A percentile compares a stretch with the other conserved stretches of the same genome.
These are phyloP conservation scores for Nemania diffusa DNA, from an alignment of 2,329 filamentous ascomycete genomes.

Conservation along the genomic window DNA sequence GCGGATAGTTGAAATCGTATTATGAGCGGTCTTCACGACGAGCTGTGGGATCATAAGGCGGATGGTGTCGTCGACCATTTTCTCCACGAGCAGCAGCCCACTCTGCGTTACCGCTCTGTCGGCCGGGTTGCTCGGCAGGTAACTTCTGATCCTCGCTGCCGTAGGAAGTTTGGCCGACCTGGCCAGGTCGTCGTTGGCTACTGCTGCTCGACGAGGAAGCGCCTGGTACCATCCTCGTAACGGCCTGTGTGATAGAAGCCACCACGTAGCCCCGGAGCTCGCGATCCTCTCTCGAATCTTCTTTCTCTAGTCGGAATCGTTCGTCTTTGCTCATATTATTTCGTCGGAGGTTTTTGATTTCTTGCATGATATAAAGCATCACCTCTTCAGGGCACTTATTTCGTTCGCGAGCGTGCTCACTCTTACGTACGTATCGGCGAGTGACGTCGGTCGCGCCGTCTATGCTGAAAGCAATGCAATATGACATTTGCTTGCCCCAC, in stretches of 20 bases:
- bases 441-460: slow-evolving; percentile 80
- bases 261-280: slow-evolving; percentile 81
- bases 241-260: slow-evolving; percentile 76
- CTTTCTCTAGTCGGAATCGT: slow-evolving; percentile 81
- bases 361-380: slow-evolving; percentile 88
- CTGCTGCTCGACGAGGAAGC: slow-evolving; percentile 44
- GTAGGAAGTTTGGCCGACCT: slow-evolving; percentile 32
- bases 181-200: slow-evolving; percentile 25
- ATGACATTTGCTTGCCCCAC: slow-evolving; percentile 96
- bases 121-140: slow-evolving; percentile 67
- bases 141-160: slow-evolving; percentile 66
- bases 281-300: slow-evolving; percentile 78
- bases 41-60: slow-evolving; percentile 57
- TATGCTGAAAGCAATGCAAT: slow-evolving; percentile 95
- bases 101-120: slow-evolving; percentile 62
- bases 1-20: background rate
- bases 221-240: slow-evolving; percentile 73
- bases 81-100: slow-evolving; percentile 62
- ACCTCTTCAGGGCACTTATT: slow-evolving; percentile 88
- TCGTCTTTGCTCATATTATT: slow-evolving; percentile 87
- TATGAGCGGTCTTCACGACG: slow-evolving; percentile 48
- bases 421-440: slow-evolving; percentile 75
- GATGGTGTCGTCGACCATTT: slow-evolving; percentile 53
- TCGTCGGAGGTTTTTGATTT: slow-evolving; percentile 86
- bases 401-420: slow-evolving; percentile 77